Evolutionary conservation across 768 basidiomycete genomes (phyloP).

Genomic region (Pisolithus microcarpus): DNA sequence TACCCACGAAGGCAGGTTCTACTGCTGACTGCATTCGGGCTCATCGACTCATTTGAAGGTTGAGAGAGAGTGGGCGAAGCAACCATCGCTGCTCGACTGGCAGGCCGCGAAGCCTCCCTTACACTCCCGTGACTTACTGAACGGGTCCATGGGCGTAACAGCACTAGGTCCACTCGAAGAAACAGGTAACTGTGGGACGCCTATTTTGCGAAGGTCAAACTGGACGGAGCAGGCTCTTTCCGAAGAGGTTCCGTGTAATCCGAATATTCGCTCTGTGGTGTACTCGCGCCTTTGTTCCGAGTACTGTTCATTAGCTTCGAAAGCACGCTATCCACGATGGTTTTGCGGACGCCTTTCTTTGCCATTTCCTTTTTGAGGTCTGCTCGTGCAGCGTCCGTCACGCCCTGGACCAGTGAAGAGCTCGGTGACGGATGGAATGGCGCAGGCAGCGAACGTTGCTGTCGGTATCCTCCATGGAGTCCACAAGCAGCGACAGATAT

Average conservation of each 20-base stretch:
- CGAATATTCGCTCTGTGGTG: conserved; percentile 49
- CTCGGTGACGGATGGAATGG: conserved; percentile 71
- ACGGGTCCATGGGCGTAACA: conserved; percentile 31
- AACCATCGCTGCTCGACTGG: conserved; percentile 49
- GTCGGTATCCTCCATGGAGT: conserved; percentile 85
- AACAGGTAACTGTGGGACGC: conserved; percentile 38
- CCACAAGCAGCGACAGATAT: conserved; percentile 75
- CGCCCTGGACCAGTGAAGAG: conserved; percentile 80
- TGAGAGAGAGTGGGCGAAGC: conserved; percentile 37
- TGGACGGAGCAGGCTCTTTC: conserved; percentile 72
- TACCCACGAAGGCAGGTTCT: conserved; percentile 62
- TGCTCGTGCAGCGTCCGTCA: conserved; percentile 79
- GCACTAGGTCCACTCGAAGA: conserved; percentile 17
- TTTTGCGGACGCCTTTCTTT: conserved; percentile 81
- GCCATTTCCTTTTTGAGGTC: conserved; percentile 90
- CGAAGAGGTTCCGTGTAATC: conserved; percentile 39
- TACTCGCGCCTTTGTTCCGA: conserved; percentile 35
- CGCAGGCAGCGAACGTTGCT: conserved; percentile 82
- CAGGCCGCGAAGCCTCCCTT: conserved; percentile 47
- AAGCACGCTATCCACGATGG: conserved; percentile 76
- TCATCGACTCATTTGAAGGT: conserved; percentile 33
- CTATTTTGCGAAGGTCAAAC: conserved; percentile 51
- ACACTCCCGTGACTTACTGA: conserved; percentile 43
- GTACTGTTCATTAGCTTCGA: conserved; percentile 48
- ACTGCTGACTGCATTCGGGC: conserved; percentile 32